phyloP scores from a whole-genome alignment of 2,329 filamentous ascomycete species.

The Tolypocladium pustulatum region DNA sequence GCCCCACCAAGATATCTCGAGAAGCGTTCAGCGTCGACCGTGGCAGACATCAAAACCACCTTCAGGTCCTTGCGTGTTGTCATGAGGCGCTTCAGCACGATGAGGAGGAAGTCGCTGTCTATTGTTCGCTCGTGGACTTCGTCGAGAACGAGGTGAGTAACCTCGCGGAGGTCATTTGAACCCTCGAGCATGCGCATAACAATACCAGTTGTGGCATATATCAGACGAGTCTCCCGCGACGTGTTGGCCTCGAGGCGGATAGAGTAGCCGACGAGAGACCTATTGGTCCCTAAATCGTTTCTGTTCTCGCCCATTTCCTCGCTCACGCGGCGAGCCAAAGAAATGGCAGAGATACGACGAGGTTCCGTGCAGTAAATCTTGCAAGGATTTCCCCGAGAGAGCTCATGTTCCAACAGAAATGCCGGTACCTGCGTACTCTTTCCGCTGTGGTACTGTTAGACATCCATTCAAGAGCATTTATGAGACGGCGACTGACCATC shows the following conservation, averaged over 20 bases:
- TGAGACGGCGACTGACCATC: constrained; percentile 43
- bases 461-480: background rate
- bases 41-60: constrained; percentile 94
- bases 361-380: constrained; percentile 96
- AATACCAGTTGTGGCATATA: constrained; percentile 85
- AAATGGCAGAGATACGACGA: constrained; percentile 90
- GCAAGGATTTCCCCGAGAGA: constrained; percentile 68
- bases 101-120: constrained; percentile 90
- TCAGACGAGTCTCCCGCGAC: constrained; percentile 67
- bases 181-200: constrained; percentile 97
- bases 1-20: constrained; percentile 79
- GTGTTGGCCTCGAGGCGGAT: constrained; percentile 88
- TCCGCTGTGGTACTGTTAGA: constrained; percentile 39
- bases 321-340: constrained; percentile 82
- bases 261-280: constrained; percentile 87
- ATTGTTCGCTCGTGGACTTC: constrained; percentile 96
- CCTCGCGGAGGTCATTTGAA: constrained; percentile 73
- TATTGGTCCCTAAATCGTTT: constrained; percentile 67
- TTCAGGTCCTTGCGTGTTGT: constrained; percentile 70
- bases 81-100: constrained; percentile 80
- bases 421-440: constrained; percentile 98
- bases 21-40: constrained; percentile 85
- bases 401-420: constrained; percentile 82
- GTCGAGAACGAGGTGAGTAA: constrained; percentile 92
- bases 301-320: constrained; percentile 85